A percentile compares a stretch with the other conserved stretches of the same genome.
These are phyloP conservation scores for Fusarium phyllophilum DNA, from an alignment of 2,329 filamentous ascomycete species.

Conservation along the genomic window DNA sequence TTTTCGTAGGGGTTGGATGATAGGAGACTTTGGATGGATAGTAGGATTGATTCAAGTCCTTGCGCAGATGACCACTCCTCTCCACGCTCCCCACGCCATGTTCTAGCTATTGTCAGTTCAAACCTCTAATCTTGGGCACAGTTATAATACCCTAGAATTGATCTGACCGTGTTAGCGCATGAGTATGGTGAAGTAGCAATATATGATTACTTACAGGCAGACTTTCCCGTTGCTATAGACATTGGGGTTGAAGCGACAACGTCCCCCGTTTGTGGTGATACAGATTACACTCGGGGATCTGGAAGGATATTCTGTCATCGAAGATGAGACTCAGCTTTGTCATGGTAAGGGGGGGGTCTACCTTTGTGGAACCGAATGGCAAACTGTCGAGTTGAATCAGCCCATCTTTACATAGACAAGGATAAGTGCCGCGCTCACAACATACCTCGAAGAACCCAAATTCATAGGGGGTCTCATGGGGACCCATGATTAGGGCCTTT, in stretches of 20 bases:
- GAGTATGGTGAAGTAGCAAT: not conserved
- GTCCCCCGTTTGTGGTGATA: conserved; percentile 87
- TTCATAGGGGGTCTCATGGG: conserved; percentile 94
- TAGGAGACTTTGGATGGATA: conserved; percentile 97
- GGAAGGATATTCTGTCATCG: conserved; percentile 78
- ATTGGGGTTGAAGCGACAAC: conserved; percentile 94
- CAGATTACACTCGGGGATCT: conserved; percentile 71
- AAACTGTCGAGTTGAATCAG: conserved; percentile 64
- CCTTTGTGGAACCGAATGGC: conserved; percentile 79
- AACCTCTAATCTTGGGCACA: not conserved
- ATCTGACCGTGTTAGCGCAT: conserved; percentile 62
- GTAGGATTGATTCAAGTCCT: conserved; percentile 90
- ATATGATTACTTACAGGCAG: conserved; percentile 75
- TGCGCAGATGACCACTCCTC: conserved; percentile 98
- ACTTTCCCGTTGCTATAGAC: conserved; percentile 94
- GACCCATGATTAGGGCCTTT: conserved; percentile 88
- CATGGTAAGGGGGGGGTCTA: conserved; percentile 47
- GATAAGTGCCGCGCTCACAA: not conserved
- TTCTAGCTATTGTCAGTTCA: conserved; percentile 64
- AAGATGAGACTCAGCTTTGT: conserved; percentile 12
- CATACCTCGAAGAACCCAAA: conserved; percentile 95
- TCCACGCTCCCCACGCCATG: conserved; percentile 89
- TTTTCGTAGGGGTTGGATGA: conserved; percentile 94
- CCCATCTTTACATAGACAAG: not conserved
- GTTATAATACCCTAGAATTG: conserved; percentile 78